Base-by-base conservation (phyloP, 2,329 filamentous ascomycete species). In the Bipolaris bicolor region DNA sequence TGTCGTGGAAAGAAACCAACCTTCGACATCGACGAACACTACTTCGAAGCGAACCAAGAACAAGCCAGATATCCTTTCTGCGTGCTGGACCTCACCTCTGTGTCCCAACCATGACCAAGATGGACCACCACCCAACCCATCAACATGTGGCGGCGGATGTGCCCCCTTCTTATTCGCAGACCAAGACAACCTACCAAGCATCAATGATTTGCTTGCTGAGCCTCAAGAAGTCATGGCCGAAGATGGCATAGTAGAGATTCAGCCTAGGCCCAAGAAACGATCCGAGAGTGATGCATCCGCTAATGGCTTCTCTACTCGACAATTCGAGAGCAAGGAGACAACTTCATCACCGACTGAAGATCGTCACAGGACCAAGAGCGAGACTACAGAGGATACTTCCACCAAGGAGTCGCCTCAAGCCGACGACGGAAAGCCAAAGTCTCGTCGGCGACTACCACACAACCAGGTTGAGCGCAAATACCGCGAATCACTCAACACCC, bases 401-500 rank as follows among this genome's bases (percentile, higher is more conserved):
- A 60, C 65, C 24, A 67, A 74, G 56, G 62, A 65, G 9, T 65
- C 65, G 7, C 61, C 65, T 7, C 62, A 65, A 49, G 59, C 57
- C 31, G 61, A 63, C 1, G 68, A 69, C 1, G 65, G 65, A 2
- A 76, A 76, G 55, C 63, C 69, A 16, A 77, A 76, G 55, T 63
- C 68, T 10, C 72, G 72, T 31, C 69, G 72, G 24, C 70, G 76
- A 39, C 58, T 77, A 16, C 76, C 76, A 10, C 79, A 81, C 68
- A 80, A 80, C 50, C 77, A 80, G 58, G 78, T 81, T 51, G 79
- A 81, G 60, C 76, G 78, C 45, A 77, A 79, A 54, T 81, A 81
- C 63, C 78, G 79, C 50, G 78, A 80, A 49, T 79, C 78, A 3
- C 73, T 81, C 47, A 80, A 80, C 67, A 77, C 77, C 1, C 78